Evolutionary conservation across 495 filamentous ascomycete genomes (phyloP).

Genomic region (Extremus antarcticus): DNA sequence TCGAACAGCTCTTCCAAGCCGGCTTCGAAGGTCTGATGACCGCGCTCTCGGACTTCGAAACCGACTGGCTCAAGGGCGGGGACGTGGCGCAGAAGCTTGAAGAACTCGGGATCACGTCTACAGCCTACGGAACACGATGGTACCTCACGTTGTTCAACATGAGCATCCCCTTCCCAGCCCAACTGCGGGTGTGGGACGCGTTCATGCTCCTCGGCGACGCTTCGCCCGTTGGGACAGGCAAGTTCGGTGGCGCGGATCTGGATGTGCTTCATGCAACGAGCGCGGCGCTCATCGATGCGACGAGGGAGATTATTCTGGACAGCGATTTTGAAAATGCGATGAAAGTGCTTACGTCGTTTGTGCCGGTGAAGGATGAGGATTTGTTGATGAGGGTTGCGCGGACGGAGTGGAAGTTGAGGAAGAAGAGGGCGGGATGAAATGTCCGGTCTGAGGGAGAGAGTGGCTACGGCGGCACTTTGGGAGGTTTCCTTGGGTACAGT

Average conservation of each 20-base stretch:
- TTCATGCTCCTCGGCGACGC: slow-evolving; percentile 91
- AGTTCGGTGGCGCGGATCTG: slow-evolving; percentile 54
- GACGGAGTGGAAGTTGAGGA: slow-evolving; percentile 73
- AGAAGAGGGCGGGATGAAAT: slow-evolving; percentile 31
- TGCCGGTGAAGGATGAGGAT: slow-evolving; percentile 92
- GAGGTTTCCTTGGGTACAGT: too few species aligned
- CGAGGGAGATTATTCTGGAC: slow-evolving; percentile 80
- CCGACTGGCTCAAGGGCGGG: slow-evolving; percentile 65
- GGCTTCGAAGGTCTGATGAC: slow-evolving; percentile 84
- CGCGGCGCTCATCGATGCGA: slow-evolving; percentile 84
- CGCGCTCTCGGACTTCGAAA: slow-evolving; percentile 80
- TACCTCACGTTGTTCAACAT: slow-evolving; percentile 98
- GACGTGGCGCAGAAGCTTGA: slow-evolving; percentile 65
- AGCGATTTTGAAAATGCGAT: slow-evolving; percentile 96
- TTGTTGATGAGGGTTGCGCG: slow-evolving; percentile 88
- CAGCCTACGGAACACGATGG: slow-evolving; percentile 91
- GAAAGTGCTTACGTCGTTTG: slow-evolving; percentile 93
- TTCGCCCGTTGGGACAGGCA: background rate
- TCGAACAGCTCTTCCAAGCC: slow-evolving; percentile 71
- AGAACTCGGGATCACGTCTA: slow-evolving; percentile 72
- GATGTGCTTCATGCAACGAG: slow-evolving; percentile 86
- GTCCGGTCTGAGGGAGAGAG: background rate
- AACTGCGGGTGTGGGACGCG: slow-evolving; percentile 97
- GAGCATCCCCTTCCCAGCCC: slow-evolving; percentile 88
- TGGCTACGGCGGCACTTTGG: background rate